Base-by-base conservation (phyloP, 345 rosid genomes). In the Physaria fendleri region DNA sequence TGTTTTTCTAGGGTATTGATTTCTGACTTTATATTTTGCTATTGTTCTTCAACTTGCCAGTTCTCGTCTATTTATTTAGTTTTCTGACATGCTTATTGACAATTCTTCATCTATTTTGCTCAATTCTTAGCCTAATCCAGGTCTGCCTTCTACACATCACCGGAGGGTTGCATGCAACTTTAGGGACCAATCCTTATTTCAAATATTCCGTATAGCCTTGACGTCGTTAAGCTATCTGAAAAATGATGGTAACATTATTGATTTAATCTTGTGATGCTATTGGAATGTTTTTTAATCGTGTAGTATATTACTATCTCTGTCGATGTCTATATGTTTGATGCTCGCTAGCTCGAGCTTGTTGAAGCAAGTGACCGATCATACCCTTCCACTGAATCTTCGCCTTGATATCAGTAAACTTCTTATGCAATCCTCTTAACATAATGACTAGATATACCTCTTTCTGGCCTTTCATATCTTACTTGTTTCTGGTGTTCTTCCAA, bases 161-260 rank as follows among this genome's bases (percentile, higher is more conserved):
- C 88, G 97, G 56, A 83, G 95, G 63, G 96, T 90, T 39, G 93
- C 97, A 3, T 87, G 92, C 82, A 78, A 85, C 69, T 94, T 94
- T 47, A 82, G 97, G 77, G 97, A 94, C 74, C 96, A 94, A 42
- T 80, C 90, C 23, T 92, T 94, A 76, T 82, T 82, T 76, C 97
- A 90, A 78, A 68, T 90, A 70, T 94, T 94, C 76, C 97, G 84
- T 68, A 85, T 90, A 75, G 89, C 97, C 39, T 68, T 94, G 76
- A 81, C 97, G 62, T 90, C 99, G 57, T 67, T 94, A 75, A 29
- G 48, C 75, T 92, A 94, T 71, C 80, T 94, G 78, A 87, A 85
- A 84, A 90, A 48, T 80, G 99, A 87, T 64, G 99, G 99, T 90
- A 81, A n/a, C n/a, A n/a, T n/a, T n/a, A n/a, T n/a, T n/a, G n/a